Conservation (phyloP, 2,329 filamentous ascomycete species). For the Magnaporthiopsis rhizophila region DNA sequence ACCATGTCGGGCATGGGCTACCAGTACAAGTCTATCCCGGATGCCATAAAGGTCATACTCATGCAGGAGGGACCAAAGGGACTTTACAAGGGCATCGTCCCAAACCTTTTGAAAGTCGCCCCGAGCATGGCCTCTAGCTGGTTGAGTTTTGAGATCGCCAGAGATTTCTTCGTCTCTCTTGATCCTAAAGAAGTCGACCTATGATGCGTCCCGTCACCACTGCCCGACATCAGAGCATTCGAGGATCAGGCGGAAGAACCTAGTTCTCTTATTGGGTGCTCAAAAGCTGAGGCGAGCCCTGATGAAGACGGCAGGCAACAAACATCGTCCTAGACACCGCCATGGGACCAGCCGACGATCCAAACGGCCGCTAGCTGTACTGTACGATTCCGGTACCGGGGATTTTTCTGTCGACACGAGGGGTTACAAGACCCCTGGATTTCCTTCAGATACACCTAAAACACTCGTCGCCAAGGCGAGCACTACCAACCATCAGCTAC, state of each 20-base stretch:
- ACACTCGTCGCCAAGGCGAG: not conserved
- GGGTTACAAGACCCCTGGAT: not conserved
- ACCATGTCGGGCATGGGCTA: conserved; percentile 99
- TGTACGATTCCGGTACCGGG: not conserved
- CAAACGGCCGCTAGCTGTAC: not conserved
- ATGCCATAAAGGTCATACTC: conserved; percentile 76
- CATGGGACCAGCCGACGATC: not conserved
- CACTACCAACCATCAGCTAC: not conserved
- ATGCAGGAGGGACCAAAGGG: conserved; percentile 75
- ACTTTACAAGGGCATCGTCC: conserved; percentile 91
- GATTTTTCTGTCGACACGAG: not conserved
- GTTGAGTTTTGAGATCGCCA: conserved; percentile 91
- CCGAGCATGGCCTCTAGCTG: conserved; percentile 98
- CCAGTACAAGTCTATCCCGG: conserved; percentile 79
- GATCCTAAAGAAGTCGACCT: conserved; percentile 30
- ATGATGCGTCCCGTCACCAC: conserved; percentile 12
- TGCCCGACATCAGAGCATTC: not conserved
- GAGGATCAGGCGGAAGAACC: not conserved
- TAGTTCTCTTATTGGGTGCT: not conserved
- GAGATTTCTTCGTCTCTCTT: conserved; percentile 71
- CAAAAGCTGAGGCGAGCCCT: not conserved
- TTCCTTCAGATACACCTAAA: not conserved
- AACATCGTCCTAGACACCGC: not conserved
- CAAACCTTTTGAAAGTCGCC: conserved; percentile 92
- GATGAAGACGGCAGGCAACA: not conserved